Conservation (phyloP, 108 stramenopile species). For the Mediolabrus comicus region DNA sequence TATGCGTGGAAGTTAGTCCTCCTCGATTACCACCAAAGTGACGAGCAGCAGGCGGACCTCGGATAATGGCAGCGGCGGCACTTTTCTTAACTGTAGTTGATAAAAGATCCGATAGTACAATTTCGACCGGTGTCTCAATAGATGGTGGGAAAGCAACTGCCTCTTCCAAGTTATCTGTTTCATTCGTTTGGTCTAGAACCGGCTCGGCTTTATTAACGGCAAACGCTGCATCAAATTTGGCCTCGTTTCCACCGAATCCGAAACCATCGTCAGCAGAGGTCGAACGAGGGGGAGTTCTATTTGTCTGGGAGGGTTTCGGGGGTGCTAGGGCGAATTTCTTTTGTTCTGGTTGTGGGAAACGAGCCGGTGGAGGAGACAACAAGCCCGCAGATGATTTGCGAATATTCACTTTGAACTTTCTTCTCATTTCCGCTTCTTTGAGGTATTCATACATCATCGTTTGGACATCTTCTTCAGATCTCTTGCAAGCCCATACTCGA, state of each 20-base stretch:
- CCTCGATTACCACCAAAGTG: conserved; percentile 91
- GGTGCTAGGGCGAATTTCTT: conserved; percentile 34
- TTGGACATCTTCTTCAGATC: conserved; percentile 73
- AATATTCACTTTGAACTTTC: conserved; percentile 83
- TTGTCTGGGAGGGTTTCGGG: conserved; percentile 8
- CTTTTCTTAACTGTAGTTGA: conserved; percentile 75
- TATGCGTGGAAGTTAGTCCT: conserved; percentile 43
- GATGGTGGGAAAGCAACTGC: neutral
- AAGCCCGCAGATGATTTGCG: conserved; percentile 45
- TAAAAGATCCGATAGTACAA: conserved; percentile 51
- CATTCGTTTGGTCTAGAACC: neutral
- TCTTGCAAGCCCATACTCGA: conserved; percentile 78
- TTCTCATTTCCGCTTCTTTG: conserved; percentile 74
- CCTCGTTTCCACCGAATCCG: neutral
- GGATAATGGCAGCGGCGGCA: conserved; percentile 77
- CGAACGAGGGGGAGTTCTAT: conserved; percentile 5
- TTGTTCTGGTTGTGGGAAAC: conserved; percentile 21
- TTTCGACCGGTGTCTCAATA: conserved; percentile 34
- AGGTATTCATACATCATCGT: conserved; percentile 85
- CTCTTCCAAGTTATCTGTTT: neutral
- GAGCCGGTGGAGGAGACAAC: conserved; percentile 41
- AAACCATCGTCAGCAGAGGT: conserved; percentile 1
- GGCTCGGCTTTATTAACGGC: conserved; percentile 2
- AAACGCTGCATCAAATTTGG: neutral
- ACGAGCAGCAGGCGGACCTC: conserved; percentile 85